Conservation (phyloP, 805 yeast genomes). For the Candida xiaguanensis region DNA sequence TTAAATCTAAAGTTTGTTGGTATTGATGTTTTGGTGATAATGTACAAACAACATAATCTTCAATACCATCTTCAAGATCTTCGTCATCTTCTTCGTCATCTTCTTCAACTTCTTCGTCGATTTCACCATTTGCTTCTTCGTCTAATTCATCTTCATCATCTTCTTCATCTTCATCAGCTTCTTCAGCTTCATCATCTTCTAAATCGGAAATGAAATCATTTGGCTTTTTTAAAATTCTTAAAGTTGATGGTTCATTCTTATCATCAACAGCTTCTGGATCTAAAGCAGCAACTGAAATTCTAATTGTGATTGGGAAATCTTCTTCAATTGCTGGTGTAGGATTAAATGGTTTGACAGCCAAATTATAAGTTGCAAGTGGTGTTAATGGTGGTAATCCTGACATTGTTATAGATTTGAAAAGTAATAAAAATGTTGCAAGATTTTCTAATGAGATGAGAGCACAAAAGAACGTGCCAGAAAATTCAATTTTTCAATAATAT, state of each 20-base stretch:
- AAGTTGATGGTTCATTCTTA: slow-evolving; percentile 78
- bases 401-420: slow-evolving; percentile 35
- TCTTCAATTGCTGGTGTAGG: slow-evolving; percentile 85
- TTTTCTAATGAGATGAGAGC: slow-evolving; percentile 4
- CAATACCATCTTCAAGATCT: slow-evolving; percentile 70
- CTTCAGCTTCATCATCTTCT: slow-evolving; percentile 41
- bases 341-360: slow-evolving; percentile 80
- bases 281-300: slow-evolving; percentile 91
- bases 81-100: slow-evolving; percentile 55
- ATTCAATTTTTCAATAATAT: background rate
- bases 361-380: slow-evolving; percentile 83
- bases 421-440: background rate
- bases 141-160: slow-evolving; percentile 44
- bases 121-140: slow-evolving; percentile 29
- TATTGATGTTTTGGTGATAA: slow-evolving; percentile 77
- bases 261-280: slow-evolving; percentile 88
- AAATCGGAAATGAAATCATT: slow-evolving; percentile 39
- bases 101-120: slow-evolving; percentile 48
- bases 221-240: slow-evolving; percentile 79
- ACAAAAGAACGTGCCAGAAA: background rate
- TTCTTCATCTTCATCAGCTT: slow-evolving; percentile 42
- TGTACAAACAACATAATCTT: slow-evolving; percentile 84
- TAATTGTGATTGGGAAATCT: slow-evolving; percentile 84
- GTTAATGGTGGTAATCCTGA: slow-evolving; percentile 53
- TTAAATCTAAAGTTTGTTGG: slow-evolving; percentile 89